Percentiles rank a stretch among this genome's conserved stretches.
phyloP scores from a whole-genome alignment of 169 alveolate genomes.

The Plasmodium inui region DNA sequence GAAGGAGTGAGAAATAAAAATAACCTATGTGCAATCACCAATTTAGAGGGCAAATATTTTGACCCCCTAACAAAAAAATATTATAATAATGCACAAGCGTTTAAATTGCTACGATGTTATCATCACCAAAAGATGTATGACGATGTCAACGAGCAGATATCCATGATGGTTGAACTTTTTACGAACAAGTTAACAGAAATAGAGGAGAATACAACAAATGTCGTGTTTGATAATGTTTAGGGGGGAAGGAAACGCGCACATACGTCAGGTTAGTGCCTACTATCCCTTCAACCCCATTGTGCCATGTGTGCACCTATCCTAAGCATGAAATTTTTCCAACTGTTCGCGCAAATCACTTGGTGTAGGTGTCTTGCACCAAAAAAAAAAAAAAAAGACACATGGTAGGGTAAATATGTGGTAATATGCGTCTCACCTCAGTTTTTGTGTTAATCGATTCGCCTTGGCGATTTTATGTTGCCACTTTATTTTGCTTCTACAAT shows the following conservation, averaged over 20 bases:
- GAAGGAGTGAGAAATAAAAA: constrained; percentile 46
- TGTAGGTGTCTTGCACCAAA: background rate
- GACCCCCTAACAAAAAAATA: constrained; percentile 72
- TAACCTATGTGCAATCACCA: constrained; percentile 57
- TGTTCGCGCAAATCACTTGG: background rate
- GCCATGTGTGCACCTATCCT: background rate
- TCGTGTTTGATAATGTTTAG: background rate
- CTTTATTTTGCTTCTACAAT: background rate
- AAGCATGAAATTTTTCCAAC: background rate
- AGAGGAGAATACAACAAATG: constrained; percentile 17
- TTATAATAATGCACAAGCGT: constrained; percentile 54
- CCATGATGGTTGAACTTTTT: constrained; percentile 16
- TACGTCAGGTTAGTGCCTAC: background rate
- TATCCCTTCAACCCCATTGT: background rate
- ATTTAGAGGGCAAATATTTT: constrained; percentile 74
- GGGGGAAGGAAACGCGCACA: background rate
- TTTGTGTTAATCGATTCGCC: background rate
- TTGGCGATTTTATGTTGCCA: background rate
- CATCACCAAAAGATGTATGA: constrained; percentile 44
- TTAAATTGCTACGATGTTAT: constrained; percentile 38
- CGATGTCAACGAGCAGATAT: constrained; percentile 24
- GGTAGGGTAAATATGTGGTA: background rate
- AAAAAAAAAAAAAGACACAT: background rate
- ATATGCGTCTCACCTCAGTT: background rate
- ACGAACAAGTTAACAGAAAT: constrained; percentile 36